phyloP scores from a whole-genome alignment of 2,329 filamentous ascomycete genomes.

The Xylariaceae sp. region DNA sequence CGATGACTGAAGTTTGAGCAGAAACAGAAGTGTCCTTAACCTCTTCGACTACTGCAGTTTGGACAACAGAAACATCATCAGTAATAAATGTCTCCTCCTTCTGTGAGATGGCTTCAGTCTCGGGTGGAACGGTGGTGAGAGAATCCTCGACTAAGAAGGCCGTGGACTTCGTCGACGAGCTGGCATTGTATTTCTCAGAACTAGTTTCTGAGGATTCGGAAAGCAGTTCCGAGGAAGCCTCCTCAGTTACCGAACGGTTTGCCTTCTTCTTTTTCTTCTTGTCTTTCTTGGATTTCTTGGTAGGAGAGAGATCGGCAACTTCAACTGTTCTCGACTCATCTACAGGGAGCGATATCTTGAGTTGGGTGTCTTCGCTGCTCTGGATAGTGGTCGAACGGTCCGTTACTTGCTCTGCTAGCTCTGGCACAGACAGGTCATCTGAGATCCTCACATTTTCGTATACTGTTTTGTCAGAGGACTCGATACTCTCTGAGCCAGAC shows the following conservation, averaged over 20 bases:
- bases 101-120: not conserved
- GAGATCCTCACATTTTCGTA: slow-evolving; percentile 31
- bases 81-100: not conserved
- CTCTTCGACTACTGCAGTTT: too few relatives aligned
- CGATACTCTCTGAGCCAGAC: slow-evolving; percentile 11
- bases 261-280: slow-evolving; percentile 33
- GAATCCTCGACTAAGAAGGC: not conserved
- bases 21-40: too few relatives aligned
- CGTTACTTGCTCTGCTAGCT: not conserved
- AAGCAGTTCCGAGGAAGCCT: slow-evolving; percentile 10
- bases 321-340: slow-evolving; percentile 17
- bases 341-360: not conserved
- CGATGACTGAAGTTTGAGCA: too few relatives aligned
- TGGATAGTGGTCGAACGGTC: not conserved
- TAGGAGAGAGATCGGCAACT: slow-evolving; percentile 9
- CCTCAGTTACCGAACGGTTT: slow-evolving; percentile 12
- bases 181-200: not conserved
- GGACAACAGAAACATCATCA: not conserved
- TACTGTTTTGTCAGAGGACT: slow-evolving; percentile 32
- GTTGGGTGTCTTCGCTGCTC: not conserved
- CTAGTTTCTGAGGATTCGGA: slow-evolving; percentile 3
- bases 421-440: not conserved
- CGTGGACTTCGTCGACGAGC: not conserved
- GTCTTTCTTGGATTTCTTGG: slow-evolving; percentile 34
- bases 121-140: not conserved